phyloP scores from a whole-genome alignment of 2,329 filamentous ascomycete genomes.

The Aspergillus felis region DNA sequence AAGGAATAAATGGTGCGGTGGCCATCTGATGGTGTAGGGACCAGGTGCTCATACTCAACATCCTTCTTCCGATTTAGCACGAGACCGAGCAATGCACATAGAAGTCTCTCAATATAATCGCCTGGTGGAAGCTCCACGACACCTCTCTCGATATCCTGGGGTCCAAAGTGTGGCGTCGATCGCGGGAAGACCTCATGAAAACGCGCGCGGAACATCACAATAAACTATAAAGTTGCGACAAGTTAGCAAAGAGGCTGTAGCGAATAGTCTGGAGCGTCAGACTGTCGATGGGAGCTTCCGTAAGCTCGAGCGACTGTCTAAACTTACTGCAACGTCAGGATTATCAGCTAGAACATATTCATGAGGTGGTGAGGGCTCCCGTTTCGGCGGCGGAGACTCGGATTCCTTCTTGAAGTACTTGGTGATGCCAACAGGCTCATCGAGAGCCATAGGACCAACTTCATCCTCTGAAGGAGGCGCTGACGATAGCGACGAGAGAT shows the following conservation, averaged over 20 bases:
- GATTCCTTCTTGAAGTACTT: constrained; percentile 47
- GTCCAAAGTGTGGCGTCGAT: constrained; percentile 83
- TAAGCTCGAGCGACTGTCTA: constrained; percentile 33
- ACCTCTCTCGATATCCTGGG: constrained; percentile 89
- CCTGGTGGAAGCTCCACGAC: constrained; percentile 74
- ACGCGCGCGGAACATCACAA: constrained; percentile 95
- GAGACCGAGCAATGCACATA: constrained; percentile 84
- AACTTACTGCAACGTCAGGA: constrained; percentile 83
- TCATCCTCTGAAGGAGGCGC: constrained; percentile 59
- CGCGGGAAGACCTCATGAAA: constrained; percentile 87
- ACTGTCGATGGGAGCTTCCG: constrained; percentile 8
- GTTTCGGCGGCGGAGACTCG: constrained; percentile 66
- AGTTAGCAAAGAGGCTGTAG: constrained; percentile 32
- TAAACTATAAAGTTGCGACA: constrained; percentile 61
- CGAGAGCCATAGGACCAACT: constrained; percentile 36
- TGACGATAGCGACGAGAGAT: constrained; percentile 57
- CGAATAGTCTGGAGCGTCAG: constrained; percentile 28
- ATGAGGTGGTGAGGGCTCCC: constrained; percentile 82
- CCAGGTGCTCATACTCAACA: constrained; percentile 72
- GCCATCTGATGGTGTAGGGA: constrained; percentile 2
- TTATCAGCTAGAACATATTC: constrained; percentile 89
- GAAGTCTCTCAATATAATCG: constrained; percentile 77
- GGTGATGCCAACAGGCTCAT: constrained; percentile 40
- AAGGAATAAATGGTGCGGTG: background rate
- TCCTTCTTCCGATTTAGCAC: constrained; percentile 97